Evolutionary conservation across 306 rosid genomes (phyloP), one percentile per base, ranked within the genome.

Genomic region (Comarum palustre): DNA sequence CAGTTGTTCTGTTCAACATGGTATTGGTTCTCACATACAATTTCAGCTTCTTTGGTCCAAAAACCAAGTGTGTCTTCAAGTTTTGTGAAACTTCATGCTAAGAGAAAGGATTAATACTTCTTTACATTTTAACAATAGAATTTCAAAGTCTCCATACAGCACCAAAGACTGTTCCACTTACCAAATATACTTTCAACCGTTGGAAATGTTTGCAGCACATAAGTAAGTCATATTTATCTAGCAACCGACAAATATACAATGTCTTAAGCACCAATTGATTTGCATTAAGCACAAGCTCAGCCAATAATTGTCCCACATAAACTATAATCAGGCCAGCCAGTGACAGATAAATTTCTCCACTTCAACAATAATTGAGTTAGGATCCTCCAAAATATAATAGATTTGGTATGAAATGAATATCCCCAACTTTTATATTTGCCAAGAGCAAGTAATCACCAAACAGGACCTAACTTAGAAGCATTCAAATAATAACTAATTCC

Each of bases 331-430:
- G 59, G 32, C 14, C 38, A 57, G 66, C 39, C 16, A 29, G 42
- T 57, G 67, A 41, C 75, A 17, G 65, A 20, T 71, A 36, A 42
- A 74, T 54, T 38, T 79, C 68, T 69, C 69, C 75, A 39, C 48
- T 45, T 52, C 57, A 46, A 71, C 86, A 76, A 66, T 45, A 81
- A 65, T 68, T 68, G 66, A 68, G 15, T 43, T 13, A n/a, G 54
- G 13, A 57, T 25, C 42, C 55, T 60, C 60, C 48, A 20, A 68
- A 66, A 57, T 45, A 15, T 48, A 75, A 75, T 38, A 22, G 47
- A 16, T 54, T 69, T 17, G 59, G 24, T 19, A 55, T 41, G 42
- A 22, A 67, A 75, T 52, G 58, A n/a, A 66, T 20, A 42, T 52
- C 46, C 64, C 64, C 72, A 50, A 73, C 52, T 25, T 25, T 24